Evolutionary conservation across 495 filamentous ascomycete species (phyloP).

Genomic region (Daldinia caldariorum): DNA sequence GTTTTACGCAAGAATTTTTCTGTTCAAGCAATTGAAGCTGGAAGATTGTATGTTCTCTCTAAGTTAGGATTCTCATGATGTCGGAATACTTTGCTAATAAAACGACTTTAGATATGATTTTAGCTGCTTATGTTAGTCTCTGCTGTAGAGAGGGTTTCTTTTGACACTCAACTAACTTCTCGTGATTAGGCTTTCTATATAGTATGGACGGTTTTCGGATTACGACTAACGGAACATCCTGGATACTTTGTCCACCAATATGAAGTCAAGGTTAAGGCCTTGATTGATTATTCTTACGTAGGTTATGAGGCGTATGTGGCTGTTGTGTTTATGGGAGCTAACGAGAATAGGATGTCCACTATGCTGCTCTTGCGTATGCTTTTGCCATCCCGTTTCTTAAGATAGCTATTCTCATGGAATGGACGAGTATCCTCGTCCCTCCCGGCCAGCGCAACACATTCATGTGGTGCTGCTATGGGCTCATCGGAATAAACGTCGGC

Average conservation of each 20-base stretch:
- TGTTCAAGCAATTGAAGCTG: conserved; percentile 33
- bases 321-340: background rate
- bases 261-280: conserved; percentile 37
- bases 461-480: conserved; percentile 44
- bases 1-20: conserved; percentile 33
- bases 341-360: conserved; percentile 26
- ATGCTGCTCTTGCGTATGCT: conserved; percentile 35
- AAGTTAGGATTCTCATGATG: background rate
- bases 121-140: conserved; percentile 31
- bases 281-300: conserved; percentile 11
- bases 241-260: conserved; percentile 51
- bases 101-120: conserved; percentile 33
- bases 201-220: conserved; percentile 24
- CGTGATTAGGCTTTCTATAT: conserved; percentile 28
- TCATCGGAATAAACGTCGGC: conserved; percentile 43
- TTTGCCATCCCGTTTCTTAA: conserved; percentile 39
- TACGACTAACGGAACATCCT: conserved; percentile 24
- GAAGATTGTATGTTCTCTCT: conserved; percentile 35
- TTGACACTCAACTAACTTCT: conserved; percentile 3
- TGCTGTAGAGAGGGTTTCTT: background rate
- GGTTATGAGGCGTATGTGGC: background rate
- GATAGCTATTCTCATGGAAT: conserved; percentile 40
- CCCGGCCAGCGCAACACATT: conserved; percentile 41
- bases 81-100: background rate
- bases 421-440: conserved; percentile 41